Evolutionary conservation across 495 filamentous ascomycete species (phyloP).

Genomic region (Articulospora tetracladia): DNA sequence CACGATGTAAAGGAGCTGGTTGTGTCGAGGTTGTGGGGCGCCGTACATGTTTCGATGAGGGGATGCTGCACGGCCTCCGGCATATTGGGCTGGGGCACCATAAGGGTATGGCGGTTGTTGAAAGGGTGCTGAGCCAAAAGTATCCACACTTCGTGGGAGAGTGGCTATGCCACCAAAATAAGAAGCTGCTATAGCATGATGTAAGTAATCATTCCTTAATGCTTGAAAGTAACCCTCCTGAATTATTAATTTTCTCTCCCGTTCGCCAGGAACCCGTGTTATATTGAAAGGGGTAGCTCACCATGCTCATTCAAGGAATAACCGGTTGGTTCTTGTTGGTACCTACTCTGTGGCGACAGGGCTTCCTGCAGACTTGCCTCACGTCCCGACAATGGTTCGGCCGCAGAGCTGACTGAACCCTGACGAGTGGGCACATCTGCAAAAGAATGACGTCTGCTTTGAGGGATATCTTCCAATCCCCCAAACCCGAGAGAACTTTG

Average conservation of each 20-base stretch:
- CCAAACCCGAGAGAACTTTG: conserved; percentile 82
- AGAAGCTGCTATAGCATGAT: conserved; percentile 30
- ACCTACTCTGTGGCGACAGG: conserved; percentile 19
- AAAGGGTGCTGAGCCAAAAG: conserved; percentile 14
- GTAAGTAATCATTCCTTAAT: background rate
- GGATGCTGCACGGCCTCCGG: conserved; percentile 45
- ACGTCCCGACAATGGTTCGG: conserved; percentile 42
- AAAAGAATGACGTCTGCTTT: conserved; percentile 95
- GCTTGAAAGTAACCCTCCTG: background rate
- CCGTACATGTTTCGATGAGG: conserved; percentile 58
- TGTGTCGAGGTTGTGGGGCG: conserved; percentile 65
- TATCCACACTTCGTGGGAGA: conserved; percentile 18
- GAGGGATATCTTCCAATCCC: conserved; percentile 63
- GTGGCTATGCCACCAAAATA: conserved; percentile 40
- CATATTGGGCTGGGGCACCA: conserved; percentile 49
- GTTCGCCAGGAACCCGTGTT: background rate
- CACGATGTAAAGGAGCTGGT: conserved; percentile 85
- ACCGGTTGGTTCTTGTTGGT: conserved; percentile 16
- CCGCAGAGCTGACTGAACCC: conserved; percentile 60
- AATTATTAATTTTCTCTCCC: background rate
- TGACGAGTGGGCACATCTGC: conserved; percentile 76
- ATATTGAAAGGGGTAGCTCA: conserved; percentile 14
- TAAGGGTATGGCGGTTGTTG: conserved; percentile 30
- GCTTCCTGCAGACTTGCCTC: conserved; percentile 20
- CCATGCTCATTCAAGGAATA: conserved; percentile 29